Conservation (phyloP, 2,329 filamentous ascomycete species). For the Claviceps purpurea region DNA sequence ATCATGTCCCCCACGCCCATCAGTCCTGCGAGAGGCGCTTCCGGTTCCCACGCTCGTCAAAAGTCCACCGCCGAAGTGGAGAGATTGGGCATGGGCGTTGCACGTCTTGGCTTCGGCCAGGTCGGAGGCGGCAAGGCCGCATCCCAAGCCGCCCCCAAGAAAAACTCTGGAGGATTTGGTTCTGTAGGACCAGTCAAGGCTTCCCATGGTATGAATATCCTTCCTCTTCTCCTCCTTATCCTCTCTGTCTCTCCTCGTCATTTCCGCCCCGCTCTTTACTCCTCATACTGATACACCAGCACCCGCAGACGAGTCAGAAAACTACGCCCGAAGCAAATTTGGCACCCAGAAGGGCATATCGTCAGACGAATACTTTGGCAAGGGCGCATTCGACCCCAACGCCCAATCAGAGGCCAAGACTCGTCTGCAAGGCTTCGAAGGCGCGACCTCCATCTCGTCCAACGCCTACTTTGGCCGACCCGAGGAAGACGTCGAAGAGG, state of each 20-base stretch:
- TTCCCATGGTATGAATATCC: constrained; percentile 43
- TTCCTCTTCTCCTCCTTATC: neutral
- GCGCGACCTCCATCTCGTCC: constrained; percentile 80
- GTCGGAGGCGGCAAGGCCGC: constrained; percentile 51
- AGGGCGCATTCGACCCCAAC: constrained; percentile 68
- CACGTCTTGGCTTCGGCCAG: constrained; percentile 77
- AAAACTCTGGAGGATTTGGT: constrained; percentile 76
- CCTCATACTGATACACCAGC: neutral
- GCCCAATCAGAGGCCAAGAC: constrained; percentile 76
- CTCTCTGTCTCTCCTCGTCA: no score
- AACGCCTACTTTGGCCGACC: constrained; percentile 95
- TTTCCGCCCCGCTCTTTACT: neutral
- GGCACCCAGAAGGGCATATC: constrained; percentile 90
- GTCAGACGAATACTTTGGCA: constrained; percentile 96
- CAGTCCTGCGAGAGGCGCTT: constrained; percentile 46
- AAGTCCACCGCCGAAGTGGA: constrained; percentile 71
- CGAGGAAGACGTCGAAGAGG: constrained; percentile 66
- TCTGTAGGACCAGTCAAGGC: constrained; percentile 66
- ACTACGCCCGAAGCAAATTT: constrained; percentile 78
- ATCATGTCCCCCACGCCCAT: constrained; percentile 65
- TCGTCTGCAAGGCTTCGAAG: constrained; percentile 83
- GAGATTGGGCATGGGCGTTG: constrained; percentile 78
- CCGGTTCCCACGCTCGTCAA: constrained; percentile 41
- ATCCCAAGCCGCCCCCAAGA: constrained; percentile 41
- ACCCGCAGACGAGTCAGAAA: constrained; percentile 55